A percentile compares a stretch with the other conserved stretches of the same genome.
Conservation (phyloP, 495 filamentous ascomycete genomes). For the Aspergillus bertholletiae region DNA sequence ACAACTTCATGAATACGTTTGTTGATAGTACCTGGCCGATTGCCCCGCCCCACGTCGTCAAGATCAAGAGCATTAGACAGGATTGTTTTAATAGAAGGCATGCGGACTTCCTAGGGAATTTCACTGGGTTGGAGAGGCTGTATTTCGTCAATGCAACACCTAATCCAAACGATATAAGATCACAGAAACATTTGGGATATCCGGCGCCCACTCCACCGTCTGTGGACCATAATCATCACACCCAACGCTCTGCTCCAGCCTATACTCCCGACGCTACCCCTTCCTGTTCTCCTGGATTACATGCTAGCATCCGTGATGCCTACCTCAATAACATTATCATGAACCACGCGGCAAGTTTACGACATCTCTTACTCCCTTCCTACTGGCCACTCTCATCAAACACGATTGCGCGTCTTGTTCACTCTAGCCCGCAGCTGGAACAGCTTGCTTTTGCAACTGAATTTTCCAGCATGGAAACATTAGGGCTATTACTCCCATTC, state of each 20-base stretch:
- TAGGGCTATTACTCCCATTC: slow-evolving; percentile 45
- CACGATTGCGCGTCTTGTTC: slow-evolving; percentile 48
- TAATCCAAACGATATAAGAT: slow-evolving; percentile 29
- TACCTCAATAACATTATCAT: slow-evolving; percentile 42
- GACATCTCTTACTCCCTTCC: slow-evolving; percentile 54
- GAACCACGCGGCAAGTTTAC: slow-evolving; percentile 49
- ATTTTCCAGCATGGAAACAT: slow-evolving; percentile 36
- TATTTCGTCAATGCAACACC: slow-evolving; percentile 42
- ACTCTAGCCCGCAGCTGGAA: slow-evolving; percentile 55
- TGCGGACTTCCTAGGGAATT: slow-evolving; percentile 33
- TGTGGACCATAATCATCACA: slow-evolving; percentile 14
- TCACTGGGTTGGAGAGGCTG: slow-evolving; percentile 39
- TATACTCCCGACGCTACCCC: slow-evolving; percentile 27
- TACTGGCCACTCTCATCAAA: slow-evolving; percentile 50
- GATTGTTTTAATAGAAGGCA: slow-evolving; percentile 40
- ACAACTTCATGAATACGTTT: slow-evolving; percentile 47
- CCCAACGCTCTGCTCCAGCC: slow-evolving; percentile 11
- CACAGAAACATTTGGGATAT: slow-evolving; percentile 17
- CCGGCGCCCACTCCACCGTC: slow-evolving; percentile 29
- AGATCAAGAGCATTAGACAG: slow-evolving; percentile 39
- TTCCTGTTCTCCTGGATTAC: slow-evolving; percentile 19
- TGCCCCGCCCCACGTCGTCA: slow-evolving; percentile 14
- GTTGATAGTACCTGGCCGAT: slow-evolving; percentile 52
- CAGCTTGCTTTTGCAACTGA: slow-evolving; percentile 52
- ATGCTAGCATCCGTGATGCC: slow-evolving; percentile 36